phyloP scores from a whole-genome alignment of 2,329 filamentous ascomycete genomes.

The Sclerotinia borealis region DNA sequence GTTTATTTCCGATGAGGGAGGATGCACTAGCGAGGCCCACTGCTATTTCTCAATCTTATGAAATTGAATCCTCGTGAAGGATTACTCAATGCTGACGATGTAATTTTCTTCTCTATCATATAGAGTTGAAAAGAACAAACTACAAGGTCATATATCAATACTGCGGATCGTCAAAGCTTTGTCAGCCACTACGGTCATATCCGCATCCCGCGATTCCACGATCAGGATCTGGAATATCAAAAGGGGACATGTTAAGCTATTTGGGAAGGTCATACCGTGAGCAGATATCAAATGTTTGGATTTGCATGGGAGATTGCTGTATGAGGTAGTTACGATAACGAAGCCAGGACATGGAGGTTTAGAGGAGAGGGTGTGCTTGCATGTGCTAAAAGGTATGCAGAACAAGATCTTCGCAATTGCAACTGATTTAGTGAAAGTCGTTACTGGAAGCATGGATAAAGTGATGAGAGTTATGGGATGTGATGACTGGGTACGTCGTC shows the following conservation, averaged over 20 bases:
- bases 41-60: background rate
- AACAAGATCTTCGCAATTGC: slow-evolving; percentile 38
- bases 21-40: background rate
- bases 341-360: slow-evolving; percentile 38
- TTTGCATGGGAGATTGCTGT: slow-evolving; percentile 65
- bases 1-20: background rate
- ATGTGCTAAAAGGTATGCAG: background rate
- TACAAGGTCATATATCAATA: background rate
- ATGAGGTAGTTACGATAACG: slow-evolving; percentile 92
- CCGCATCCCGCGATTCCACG: slow-evolving; percentile 9
- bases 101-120: background rate
- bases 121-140: background rate
- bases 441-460: slow-evolving; percentile 88
- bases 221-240: slow-evolving; percentile 13
- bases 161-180: background rate
- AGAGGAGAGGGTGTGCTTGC: background rate
- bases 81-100: background rate
- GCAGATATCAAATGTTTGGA: slow-evolving; percentile 3
- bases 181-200: slow-evolving; percentile 7
- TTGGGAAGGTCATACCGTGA: slow-evolving; percentile 7
- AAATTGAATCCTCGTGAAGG: background rate
- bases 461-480: slow-evolving; percentile 96
- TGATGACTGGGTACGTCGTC: slow-evolving; percentile 46
- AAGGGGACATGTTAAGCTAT: slow-evolving; percentile 4
- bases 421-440: slow-evolving; percentile 84